Evolutionary conservation across 352 stramenopile species (phyloP).

Genomic region (Globisporangium radiosum): DNA sequence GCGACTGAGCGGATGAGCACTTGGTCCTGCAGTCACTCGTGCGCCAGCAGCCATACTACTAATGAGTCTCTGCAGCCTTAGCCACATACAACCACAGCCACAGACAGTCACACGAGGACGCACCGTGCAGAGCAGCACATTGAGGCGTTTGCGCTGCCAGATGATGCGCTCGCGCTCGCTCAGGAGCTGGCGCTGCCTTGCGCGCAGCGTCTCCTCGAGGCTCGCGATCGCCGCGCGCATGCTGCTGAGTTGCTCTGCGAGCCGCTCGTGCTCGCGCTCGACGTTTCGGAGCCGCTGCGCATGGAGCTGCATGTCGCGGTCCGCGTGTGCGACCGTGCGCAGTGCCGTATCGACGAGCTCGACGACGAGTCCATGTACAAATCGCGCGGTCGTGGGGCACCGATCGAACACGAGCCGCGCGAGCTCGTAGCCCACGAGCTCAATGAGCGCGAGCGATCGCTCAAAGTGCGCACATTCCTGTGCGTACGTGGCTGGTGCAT

Average conservation of each 20-base stretch:
- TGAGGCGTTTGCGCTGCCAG: slow-evolving; percentile 44
- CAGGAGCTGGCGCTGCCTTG: slow-evolving; percentile 28
- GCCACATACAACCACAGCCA: neutral
- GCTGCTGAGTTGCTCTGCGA: slow-evolving; percentile 16
- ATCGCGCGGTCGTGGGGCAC: slow-evolving; percentile 43
- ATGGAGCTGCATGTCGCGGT: slow-evolving; percentile 30
- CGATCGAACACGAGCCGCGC: slow-evolving; percentile 47
- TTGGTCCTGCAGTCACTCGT: slow-evolving; percentile 19
- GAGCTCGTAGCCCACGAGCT: slow-evolving; percentile 39
- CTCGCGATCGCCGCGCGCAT: slow-evolving; percentile 18
- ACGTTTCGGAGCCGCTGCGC: slow-evolving; percentile 38
- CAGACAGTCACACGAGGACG: neutral
- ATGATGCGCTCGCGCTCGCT: slow-evolving; percentile 39
- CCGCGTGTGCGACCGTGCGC: slow-evolving; percentile 21
- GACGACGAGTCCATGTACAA: slow-evolving; percentile 41
- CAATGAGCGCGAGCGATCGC: slow-evolving; percentile 18
- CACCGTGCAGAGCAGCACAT: slow-evolving; percentile 33
- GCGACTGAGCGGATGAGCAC: slow-evolving; percentile 26
- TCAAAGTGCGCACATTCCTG: slow-evolving; percentile 13
- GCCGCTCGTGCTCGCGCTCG: slow-evolving; percentile 26
- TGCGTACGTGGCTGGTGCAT: neutral
- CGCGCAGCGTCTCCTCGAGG: slow-evolving; percentile 30
- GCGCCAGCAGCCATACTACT: neutral
- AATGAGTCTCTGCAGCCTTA: neutral
- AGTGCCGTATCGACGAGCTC: slow-evolving; percentile 23